phyloP scores from a whole-genome alignment of 2,329 filamentous ascomycete species.

The Epichloe typhina region DNA sequence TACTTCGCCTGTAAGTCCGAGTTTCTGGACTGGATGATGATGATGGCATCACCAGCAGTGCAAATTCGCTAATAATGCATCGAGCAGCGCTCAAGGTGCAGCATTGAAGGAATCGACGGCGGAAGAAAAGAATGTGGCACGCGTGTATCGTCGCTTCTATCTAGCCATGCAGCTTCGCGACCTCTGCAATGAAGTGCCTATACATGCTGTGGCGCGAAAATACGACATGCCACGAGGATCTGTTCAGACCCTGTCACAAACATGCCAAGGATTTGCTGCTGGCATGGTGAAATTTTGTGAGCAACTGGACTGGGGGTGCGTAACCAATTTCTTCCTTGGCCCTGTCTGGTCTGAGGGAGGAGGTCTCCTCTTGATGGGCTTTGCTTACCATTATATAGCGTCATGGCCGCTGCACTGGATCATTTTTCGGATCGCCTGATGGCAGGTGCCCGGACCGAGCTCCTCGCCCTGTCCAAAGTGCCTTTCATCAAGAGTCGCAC shows the following conservation, averaged over 20 bases:
- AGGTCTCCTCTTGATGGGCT: not conserved
- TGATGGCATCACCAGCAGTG: conserved; percentile 4
- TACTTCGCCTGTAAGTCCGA: conserved; percentile 49
- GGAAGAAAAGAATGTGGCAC: conserved; percentile 45
- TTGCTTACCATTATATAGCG: conserved; percentile 25
- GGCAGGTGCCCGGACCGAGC: conserved; percentile 57
- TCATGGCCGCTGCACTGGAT: conserved; percentile 57
- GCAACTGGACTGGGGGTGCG: conserved; percentile 58
- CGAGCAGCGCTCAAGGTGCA: conserved; percentile 51
- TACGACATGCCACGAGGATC: conserved; percentile 57
- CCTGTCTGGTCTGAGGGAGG: too few species aligned
- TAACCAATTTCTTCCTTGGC: conserved; percentile 1
- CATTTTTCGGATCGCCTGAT: conserved; percentile 64
- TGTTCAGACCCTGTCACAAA: conserved; percentile 60
- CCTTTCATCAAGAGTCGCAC: conserved; percentile 68
- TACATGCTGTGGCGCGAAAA: conserved; percentile 55
- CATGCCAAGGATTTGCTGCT: conserved; percentile 65
- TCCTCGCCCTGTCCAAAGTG: conserved; percentile 57
- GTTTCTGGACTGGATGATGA: not conserved
- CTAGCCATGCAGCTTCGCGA: conserved; percentile 66
- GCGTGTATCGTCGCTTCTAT: conserved; percentile 61
- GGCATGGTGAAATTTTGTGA: conserved; percentile 72
- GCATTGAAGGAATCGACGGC: conserved; percentile 47
- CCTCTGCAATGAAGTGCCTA: conserved; percentile 61
- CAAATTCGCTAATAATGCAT: conserved; percentile 2